Evolutionary conservation across 805 yeast species (phyloP).

Genomic region (Candida oleophila): DNA sequence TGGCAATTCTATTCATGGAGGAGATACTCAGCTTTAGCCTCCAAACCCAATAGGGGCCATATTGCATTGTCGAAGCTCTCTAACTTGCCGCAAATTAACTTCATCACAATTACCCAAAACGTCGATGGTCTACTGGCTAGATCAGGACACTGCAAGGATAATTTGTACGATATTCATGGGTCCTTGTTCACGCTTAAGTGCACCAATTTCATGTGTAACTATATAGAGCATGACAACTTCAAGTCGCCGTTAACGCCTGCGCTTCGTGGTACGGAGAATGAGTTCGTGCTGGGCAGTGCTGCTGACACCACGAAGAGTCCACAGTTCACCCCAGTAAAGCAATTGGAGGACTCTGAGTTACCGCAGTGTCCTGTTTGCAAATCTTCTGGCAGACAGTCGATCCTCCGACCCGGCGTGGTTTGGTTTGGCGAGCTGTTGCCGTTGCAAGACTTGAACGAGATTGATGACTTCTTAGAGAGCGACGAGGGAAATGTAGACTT

Average conservation of each 20-base stretch:
- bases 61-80: conserved; percentile 64
- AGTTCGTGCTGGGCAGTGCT: conserved; percentile 19
- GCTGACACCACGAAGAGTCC: conserved; percentile 25
- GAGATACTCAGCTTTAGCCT: conserved; percentile 60
- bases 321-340: conserved; percentile 47
- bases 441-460: conserved; percentile 55
- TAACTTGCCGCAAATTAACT: conserved; percentile 29
- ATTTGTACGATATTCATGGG: conserved; percentile 77
- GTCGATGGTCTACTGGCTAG: conserved; percentile 74
- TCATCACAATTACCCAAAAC: conserved; percentile 77
- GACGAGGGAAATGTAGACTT: conserved; percentile 55
- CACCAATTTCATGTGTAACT: conserved; percentile 73
- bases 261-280: conserved; percentile 41
- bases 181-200: conserved; percentile 71
- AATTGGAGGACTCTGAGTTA: conserved; percentile 48
- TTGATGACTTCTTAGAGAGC: conserved; percentile 66
- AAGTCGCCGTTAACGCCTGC: conserved; percentile 61
- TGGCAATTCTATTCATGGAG: conserved; percentile 86
- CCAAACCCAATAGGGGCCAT: conserved; percentile 76
- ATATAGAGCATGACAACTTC: conserved; percentile 49
- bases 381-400: conserved; percentile 33
- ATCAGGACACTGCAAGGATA: conserved; percentile 55
- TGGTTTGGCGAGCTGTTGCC: conserved; percentile 95
- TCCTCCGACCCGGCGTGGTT: conserved; percentile 84
- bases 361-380: conserved; percentile 79